phyloP scores from a whole-genome alignment of 352 stramenopile genomes.

The Phytophthora sansomeana region DNA sequence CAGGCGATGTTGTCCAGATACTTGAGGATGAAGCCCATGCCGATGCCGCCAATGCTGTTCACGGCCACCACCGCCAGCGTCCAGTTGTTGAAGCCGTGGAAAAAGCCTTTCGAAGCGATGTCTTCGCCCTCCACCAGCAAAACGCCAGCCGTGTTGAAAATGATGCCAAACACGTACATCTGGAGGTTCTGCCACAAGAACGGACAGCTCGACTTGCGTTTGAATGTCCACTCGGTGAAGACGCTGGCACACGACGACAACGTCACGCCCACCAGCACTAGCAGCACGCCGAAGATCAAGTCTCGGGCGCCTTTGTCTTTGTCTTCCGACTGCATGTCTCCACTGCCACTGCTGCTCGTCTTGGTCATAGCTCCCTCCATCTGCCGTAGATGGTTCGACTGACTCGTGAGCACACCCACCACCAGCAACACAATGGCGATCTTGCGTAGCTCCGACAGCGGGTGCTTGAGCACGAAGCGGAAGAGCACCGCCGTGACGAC shows the following conservation, averaged over 20 bases:
- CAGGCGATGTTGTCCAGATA: conserved; percentile 92
- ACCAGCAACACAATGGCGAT: conserved; percentile 81
- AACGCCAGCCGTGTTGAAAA: conserved; percentile 78
- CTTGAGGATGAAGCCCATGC: conserved; percentile 85
- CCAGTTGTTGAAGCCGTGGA: conserved; percentile 84
- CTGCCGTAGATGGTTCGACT: conserved; percentile 75
- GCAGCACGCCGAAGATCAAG: conserved; percentile 58
- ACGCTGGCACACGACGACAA: conserved; percentile 88
- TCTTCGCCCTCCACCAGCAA: conserved; percentile 59
- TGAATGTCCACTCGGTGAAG: conserved; percentile 88
- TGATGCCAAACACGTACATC: conserved; percentile 83
- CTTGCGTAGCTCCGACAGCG: conserved; percentile 74
- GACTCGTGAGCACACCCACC: conserved; percentile 81
- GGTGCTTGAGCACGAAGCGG: conserved; percentile 79
- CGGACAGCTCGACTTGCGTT: conserved; percentile 73
- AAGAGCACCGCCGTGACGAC: conserved; percentile 87
- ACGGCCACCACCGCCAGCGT: conserved; percentile 79
- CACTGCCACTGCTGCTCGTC: conserved; percentile 14
- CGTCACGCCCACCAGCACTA: conserved; percentile 77
- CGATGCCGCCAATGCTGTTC: conserved; percentile 79
- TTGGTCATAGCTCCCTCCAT: conserved; percentile 27
- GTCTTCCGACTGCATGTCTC: conserved; percentile 23
- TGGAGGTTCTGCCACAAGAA: conserved; percentile 89
- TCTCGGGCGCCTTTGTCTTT: conserved; percentile 34
- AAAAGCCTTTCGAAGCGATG: conserved; percentile 66